Percentiles rank a stretch among this genome's conserved stretches.
phyloP scores from a whole-genome alignment of 805 yeast species.

The Ogataea haglerorum region DNA sequence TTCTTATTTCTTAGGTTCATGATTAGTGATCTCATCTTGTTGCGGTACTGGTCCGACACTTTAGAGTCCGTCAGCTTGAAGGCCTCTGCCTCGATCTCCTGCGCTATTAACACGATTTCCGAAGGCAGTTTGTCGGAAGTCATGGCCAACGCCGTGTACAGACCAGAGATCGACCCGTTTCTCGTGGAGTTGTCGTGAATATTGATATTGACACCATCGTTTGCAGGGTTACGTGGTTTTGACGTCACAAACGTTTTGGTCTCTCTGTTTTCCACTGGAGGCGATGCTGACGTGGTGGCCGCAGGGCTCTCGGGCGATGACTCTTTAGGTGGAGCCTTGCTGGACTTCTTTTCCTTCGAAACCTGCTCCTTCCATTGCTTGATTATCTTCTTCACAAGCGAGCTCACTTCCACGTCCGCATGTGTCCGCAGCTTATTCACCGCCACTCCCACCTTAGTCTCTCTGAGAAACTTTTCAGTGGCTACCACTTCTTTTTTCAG shows the following conservation, averaged over 20 bases:
- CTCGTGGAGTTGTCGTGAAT: constrained; percentile 75
- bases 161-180: constrained; percentile 77
- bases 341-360: constrained; percentile 51
- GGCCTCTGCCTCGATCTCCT: constrained; percentile 70
- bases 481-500: constrained; percentile 75
- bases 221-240: constrained; percentile 71
- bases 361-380: constrained; percentile 89
- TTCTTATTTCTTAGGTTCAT: constrained; percentile 86
- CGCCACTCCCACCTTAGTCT: constrained; percentile 95
- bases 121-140: constrained; percentile 56
- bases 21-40: constrained; percentile 79
- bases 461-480: constrained; percentile 79
- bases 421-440: constrained; percentile 83
- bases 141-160: constrained; percentile 85
- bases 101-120: constrained; percentile 58
- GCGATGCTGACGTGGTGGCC: constrained; percentile 13
- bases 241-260: constrained; percentile 38
- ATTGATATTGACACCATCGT: constrained; percentile 73
- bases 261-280: constrained; percentile 12
- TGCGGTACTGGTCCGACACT: constrained; percentile 63
- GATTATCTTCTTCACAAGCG: constrained; percentile 77
- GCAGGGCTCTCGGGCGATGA: constrained; percentile 15
- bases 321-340: constrained; percentile 15
- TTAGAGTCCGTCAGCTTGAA: constrained; percentile 57
- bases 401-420: constrained; percentile 60